Conservation (phyloP, 2,329 filamentous ascomycete species). For the Hypoxylon sp. region DNA sequence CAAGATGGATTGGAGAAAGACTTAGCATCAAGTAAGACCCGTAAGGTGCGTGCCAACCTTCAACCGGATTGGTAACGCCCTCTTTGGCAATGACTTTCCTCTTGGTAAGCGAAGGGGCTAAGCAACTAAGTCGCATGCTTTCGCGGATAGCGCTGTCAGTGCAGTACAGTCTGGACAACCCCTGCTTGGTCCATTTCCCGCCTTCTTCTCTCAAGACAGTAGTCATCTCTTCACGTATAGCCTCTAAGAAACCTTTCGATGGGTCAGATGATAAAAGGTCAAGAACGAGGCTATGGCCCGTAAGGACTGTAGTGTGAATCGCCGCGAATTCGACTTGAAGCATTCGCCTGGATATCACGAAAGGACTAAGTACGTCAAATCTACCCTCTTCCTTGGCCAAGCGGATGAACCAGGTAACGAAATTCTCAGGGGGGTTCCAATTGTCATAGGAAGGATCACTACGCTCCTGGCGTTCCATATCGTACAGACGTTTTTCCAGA, state of each 20-base stretch:
- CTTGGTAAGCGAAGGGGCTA: background rate
- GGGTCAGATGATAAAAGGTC: background rate
- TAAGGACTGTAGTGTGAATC: background rate
- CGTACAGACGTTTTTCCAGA: background rate
- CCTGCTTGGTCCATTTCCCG: background rate
- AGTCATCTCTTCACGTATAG: background rate
- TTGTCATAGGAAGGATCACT: background rate
- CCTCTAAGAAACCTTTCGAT: background rate
- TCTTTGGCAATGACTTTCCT: background rate
- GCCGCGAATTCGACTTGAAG: background rate
- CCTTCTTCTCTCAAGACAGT: conserved; percentile 1
- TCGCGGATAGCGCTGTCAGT: background rate
- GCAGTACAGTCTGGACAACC: background rate
- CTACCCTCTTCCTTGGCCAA: background rate
- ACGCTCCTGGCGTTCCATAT: background rate
- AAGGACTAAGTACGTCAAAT: background rate
- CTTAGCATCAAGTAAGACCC: conserved; percentile 1
- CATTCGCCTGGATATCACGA: background rate
- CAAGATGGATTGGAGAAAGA: conserved; percentile 48
- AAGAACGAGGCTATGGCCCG: background rate
- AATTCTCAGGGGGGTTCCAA: background rate
- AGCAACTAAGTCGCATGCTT: background rate
- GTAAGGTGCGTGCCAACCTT: background rate
- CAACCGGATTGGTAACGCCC: background rate
- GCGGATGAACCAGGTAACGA: background rate